Evolutionary conservation across 306 rosid genomes (phyloP).

Genomic region (Styphnolobium japonicum): DNA sequence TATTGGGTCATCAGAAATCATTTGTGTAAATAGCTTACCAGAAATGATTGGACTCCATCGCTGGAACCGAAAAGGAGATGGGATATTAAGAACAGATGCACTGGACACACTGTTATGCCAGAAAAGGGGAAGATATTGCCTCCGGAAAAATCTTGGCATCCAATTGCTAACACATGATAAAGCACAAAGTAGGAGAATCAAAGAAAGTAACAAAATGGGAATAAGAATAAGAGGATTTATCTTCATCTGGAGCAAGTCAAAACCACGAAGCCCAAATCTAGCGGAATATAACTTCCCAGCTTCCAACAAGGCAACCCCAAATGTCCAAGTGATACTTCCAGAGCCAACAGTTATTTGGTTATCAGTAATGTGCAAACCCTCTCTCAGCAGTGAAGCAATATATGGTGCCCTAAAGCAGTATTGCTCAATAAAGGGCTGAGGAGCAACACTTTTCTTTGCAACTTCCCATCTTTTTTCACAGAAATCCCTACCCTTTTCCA

Average conservation of each 20-base stretch:
- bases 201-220: slow-evolving; percentile 60
- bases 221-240: slow-evolving; percentile 57
- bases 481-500: slow-evolving; percentile 80
- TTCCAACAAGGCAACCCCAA: slow-evolving; percentile 89
- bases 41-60: slow-evolving; percentile 93
- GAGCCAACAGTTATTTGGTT: slow-evolving; percentile 74
- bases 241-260: slow-evolving; percentile 63
- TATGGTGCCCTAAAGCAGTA: slow-evolving; percentile 95
- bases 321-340: slow-evolving; percentile 97
- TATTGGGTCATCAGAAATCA: background rate
- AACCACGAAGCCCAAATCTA: slow-evolving; percentile 54
- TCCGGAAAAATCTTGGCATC: slow-evolving; percentile 77
- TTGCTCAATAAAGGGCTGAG: slow-evolving; percentile 95
- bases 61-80: slow-evolving; percentile 77
- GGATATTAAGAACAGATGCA: slow-evolving; percentile 68
- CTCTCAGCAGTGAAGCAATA: slow-evolving; percentile 73
- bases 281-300: slow-evolving; percentile 73
- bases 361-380: slow-evolving; percentile 90
- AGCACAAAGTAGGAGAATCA: slow-evolving; percentile 60
- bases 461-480: slow-evolving; percentile 82
- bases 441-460: slow-evolving; percentile 78
- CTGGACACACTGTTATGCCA: slow-evolving; percentile 57
- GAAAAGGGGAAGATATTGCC: slow-evolving; percentile 82
- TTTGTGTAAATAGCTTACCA: slow-evolving; percentile 51
- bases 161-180: slow-evolving; percentile 61